A percentile compares a stretch with the other conserved stretches of the same genome.
Conservation (phyloP, 805 yeast species). For the Saccharomycopsis sp. region DNA sequence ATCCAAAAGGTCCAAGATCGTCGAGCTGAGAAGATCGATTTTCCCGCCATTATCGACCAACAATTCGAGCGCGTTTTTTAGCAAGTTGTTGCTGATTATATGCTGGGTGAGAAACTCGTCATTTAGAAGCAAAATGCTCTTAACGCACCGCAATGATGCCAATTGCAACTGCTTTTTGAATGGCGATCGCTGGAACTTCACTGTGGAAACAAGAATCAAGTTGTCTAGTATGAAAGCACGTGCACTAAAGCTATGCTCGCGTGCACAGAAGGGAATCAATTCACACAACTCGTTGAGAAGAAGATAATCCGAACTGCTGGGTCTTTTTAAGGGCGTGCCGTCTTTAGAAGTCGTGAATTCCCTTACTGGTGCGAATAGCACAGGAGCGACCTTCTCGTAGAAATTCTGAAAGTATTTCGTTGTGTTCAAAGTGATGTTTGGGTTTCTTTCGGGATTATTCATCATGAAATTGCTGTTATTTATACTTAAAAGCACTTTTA, state of each 20-base stretch:
- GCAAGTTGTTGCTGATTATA: slow-evolving; percentile 48
- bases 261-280: slow-evolving; percentile 57
- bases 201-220: slow-evolving; percentile 50
- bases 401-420: slow-evolving; percentile 49
- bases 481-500: slow-evolving; percentile 67
- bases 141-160: slow-evolving; percentile 64
- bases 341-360: slow-evolving; percentile 21
- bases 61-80: slow-evolving; percentile 40
- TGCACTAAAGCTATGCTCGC: slow-evolving; percentile 51
- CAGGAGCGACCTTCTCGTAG: slow-evolving; percentile 56
- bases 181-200: slow-evolving; percentile 34
- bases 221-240: slow-evolving; percentile 59
- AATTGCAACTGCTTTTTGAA: slow-evolving; percentile 51
- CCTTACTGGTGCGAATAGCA: slow-evolving; percentile 44
- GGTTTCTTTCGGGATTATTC: slow-evolving; percentile 22
- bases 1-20: slow-evolving; percentile 64
- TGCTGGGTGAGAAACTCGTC: slow-evolving; percentile 55
- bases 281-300: slow-evolving; percentile 61
- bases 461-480: slow-evolving; percentile 23
- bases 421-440: slow-evolving; percentile 29
- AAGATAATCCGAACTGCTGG: slow-evolving; percentile 31
- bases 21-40: slow-evolving; percentile 59
- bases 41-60: slow-evolving; percentile 44
- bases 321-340: background rate
- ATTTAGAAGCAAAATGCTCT: slow-evolving; percentile 52